Conservation (phyloP, 768 basidiomycete genomes). For the Leccinum disarticulatum region DNA sequence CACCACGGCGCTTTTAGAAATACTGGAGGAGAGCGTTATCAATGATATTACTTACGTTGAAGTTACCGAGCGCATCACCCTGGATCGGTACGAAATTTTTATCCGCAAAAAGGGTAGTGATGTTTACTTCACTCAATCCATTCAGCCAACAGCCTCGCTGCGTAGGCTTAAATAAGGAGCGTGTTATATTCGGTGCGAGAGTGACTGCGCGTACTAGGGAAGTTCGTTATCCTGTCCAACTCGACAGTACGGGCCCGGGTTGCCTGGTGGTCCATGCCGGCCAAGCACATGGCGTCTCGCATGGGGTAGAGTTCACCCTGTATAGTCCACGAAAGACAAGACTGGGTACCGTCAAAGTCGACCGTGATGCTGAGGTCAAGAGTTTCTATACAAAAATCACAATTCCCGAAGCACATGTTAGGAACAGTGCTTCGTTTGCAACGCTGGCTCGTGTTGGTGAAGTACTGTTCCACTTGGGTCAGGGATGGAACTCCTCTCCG, state of each 20-base stretch:
- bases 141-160: constrained; percentile 32
- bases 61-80: constrained; percentile 15
- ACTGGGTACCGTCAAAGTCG: constrained; percentile 1
- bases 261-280: constrained; percentile 25
- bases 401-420: background rate
- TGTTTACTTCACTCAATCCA: background rate
- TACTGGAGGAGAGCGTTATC: constrained; percentile 4
- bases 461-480: constrained; percentile 1
- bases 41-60: constrained; percentile 26
- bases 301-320: constrained; percentile 19
- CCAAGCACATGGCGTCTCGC: constrained; percentile 24
- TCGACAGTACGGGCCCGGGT: background rate
- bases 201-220: constrained; percentile 4
- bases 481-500: background rate
- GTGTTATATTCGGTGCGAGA: constrained; percentile 25
- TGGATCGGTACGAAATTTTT: constrained; percentile 5
- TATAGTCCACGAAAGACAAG: constrained; percentile 5
- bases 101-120: background rate
- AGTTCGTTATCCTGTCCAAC: constrained; percentile 1
- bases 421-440: background rate
- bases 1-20: constrained; percentile 23
- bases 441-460: background rate
- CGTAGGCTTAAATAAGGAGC: constrained; percentile 23
- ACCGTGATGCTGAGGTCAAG: background rate
- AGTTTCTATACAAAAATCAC: constrained; percentile 11